Evolutionary conservation across 1,284 basidiomycete genomes (phyloP).

Genomic region (Naganishia sp.): DNA sequence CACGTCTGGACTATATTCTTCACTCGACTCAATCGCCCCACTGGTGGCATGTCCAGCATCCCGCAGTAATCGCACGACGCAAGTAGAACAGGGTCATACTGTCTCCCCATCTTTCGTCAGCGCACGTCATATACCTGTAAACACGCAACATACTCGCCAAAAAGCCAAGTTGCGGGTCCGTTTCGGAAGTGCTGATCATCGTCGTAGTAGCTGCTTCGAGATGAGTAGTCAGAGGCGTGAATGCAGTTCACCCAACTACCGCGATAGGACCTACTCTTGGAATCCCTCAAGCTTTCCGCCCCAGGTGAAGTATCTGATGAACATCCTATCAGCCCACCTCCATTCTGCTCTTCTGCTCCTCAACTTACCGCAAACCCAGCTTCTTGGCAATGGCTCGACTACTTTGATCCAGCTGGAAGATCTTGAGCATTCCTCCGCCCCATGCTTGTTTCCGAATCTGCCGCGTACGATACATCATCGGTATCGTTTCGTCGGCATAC

Average conservation of each 20-base stretch:
- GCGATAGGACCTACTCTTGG: constrained; percentile 11
- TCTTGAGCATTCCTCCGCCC: constrained; percentile 34
- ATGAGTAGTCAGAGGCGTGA: neutral
- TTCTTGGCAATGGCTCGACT: constrained; percentile 34
- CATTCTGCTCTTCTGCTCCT: constrained; percentile 7
- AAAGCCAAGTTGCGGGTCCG: constrained; percentile 39
- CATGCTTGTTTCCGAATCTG: constrained; percentile 34
- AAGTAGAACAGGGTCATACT: constrained; percentile 42
- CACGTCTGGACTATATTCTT: too few relatives aligned
- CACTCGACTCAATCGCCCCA: constrained; percentile 10
- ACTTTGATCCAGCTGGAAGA: constrained; percentile 40
- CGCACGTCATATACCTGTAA: neutral
- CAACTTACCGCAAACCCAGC: constrained; percentile 33
- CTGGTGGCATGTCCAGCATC: constrained; percentile 37
- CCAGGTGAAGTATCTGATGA: constrained; percentile 16
- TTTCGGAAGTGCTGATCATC: constrained; percentile 38
- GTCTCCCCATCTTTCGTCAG: neutral
- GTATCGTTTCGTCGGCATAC: constrained; percentile 24
- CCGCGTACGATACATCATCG: constrained; percentile 38
- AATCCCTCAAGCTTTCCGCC: constrained; percentile 29
- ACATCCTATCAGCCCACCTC: constrained; percentile 21
- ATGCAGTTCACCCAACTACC: too few relatives aligned
- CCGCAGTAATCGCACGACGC: constrained; percentile 33
- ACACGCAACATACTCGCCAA: constrained; percentile 37
- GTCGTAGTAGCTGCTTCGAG: constrained; percentile 36